phyloP scores from a whole-genome alignment of 805 yeast species.

The Yarrowia sp. region DNA sequence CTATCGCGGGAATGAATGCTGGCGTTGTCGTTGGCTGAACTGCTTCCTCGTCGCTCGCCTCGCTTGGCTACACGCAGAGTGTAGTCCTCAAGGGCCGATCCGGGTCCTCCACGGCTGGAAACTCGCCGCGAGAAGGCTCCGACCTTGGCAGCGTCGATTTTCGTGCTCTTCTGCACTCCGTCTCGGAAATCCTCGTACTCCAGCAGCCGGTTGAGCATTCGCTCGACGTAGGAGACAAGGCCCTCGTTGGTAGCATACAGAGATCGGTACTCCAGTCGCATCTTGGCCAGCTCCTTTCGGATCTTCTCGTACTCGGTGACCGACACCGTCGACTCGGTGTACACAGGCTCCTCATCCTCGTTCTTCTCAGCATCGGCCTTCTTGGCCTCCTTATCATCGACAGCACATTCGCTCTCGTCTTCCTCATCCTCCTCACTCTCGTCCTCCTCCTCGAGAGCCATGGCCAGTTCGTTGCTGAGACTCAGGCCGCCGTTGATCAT shows the following conservation, averaged over 20 bases:
- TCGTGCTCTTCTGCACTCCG: conserved; percentile 39
- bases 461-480: conserved; percentile 44
- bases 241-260: conserved; percentile 49
- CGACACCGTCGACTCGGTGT: not conserved
- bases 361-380: not conserved
- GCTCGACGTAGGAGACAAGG: conserved; percentile 48
- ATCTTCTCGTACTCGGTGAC: conserved; percentile 20
- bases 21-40: conserved; percentile 12
- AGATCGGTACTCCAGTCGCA: conserved; percentile 47
- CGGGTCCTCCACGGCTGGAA: conserved; percentile 36
- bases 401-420: conserved; percentile 20
- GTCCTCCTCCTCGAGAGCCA: conserved; percentile 35
- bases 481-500: conserved; percentile 46
- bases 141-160: conserved; percentile 19
- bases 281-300: conserved; percentile 41
- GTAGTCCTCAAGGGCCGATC: conserved; percentile 22
- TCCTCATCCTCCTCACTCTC: conserved; percentile 40
- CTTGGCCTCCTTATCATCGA: not conserved
- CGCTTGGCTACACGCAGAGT: conserved; percentile 31
- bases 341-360: conserved; percentile 2
- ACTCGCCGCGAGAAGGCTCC: conserved; percentile 35
- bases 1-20: conserved; percentile 26
- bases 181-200: conserved; percentile 47
- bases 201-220: conserved; percentile 49
- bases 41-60: conserved; percentile 20